Percentiles rank a stretch among this genome's conserved stretches.
Evolutionary conservation across 208 protist genomes (phyloP).

Genomic region (Leishmania arabica): DNA sequence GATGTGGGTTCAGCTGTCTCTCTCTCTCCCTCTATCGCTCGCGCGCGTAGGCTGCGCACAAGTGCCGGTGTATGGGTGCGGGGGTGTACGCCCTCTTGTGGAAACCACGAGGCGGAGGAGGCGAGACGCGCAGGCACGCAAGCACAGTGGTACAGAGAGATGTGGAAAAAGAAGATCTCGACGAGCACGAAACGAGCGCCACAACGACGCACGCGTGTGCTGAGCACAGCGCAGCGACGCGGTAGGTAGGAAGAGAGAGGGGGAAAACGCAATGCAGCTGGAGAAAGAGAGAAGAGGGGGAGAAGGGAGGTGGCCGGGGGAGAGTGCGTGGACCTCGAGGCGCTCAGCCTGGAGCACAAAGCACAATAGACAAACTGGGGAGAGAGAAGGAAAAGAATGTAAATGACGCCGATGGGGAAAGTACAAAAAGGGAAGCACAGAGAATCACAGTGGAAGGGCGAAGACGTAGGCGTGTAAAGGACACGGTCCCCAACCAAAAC

Average conservation of each 20-base stretch:
- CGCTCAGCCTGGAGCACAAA: neutral
- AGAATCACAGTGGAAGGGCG: neutral
- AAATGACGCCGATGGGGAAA: neutral
- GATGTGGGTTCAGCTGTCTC: neutral
- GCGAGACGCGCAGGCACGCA: neutral
- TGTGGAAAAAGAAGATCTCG: neutral
- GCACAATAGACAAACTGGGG: neutral
- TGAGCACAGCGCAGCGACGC: neutral
- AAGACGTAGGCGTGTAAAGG: neutral
- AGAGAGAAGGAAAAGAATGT: neutral
- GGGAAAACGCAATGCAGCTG: slow-evolving; percentile 1
- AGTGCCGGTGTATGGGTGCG: neutral
- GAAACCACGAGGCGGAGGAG: neutral
- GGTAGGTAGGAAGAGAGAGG: slow-evolving; percentile 7
- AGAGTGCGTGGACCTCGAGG: neutral
- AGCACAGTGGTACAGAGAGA: neutral
- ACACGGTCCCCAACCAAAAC: neutral
- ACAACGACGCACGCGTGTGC: neutral
- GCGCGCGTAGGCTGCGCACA: neutral
- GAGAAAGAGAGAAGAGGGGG: neutral
- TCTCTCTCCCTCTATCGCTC: neutral
- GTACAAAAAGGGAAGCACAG: neutral
- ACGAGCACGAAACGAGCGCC: neutral
- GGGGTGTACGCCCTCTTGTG: neutral
- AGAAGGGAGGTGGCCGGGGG: neutral